Evolutionary conservation across 208 protist species (phyloP), one percentile per base, ranked within the genome.

Genomic region (Crithidia fasciculata): DNA sequence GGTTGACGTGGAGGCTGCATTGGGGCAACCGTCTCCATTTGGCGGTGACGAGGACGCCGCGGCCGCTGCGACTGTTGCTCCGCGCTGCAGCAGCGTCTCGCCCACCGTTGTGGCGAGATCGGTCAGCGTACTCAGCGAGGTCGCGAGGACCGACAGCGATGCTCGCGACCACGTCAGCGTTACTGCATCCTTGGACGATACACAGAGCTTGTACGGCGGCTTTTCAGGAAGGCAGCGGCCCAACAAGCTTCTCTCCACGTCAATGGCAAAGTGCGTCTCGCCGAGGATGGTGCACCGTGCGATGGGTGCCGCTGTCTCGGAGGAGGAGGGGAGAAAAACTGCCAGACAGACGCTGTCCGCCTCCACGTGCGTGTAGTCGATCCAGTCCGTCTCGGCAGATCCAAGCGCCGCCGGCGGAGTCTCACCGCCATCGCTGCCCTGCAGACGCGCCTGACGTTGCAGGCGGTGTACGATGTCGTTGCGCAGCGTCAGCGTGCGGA

Each of bases 111-210:
- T 36, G 13, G 68, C 74, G 40, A 73, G 37, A 37, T 80, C 74
- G 13, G 45, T 18, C 19, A 80, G 55, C 28, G 52, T 49, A 8
- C 45, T 74, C 47, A 67, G 70, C 16, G 68, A 58, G 3, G 74
- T 80, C 0, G 68, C 60, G 10, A 80, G 68, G 0, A 74, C 74
- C 4, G 74, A 80, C 40, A 80, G 61, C n/a, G 66, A 55, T 13
- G 74, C 69, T 40, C 74, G 67, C 45, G 74, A 80, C 74, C 74
- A 80, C 37, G 68, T 55, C 10, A 80, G 28, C 6, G 43, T 28
- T 37, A 80, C 74, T 4, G 68, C 40, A 28, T 18, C 15, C 19
- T 12, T 40, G 9, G 74, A 74, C 5, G 67, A 69, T 0, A 80
- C 10, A n/a, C 43, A 60, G 5, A 74, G 53, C 53, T 60, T 45